These are phyloP conservation scores for Davidsoniella eucalypti DNA, from an alignment of 2,329 filamentous ascomycete genomes.

Conservation along the genomic window DNA sequence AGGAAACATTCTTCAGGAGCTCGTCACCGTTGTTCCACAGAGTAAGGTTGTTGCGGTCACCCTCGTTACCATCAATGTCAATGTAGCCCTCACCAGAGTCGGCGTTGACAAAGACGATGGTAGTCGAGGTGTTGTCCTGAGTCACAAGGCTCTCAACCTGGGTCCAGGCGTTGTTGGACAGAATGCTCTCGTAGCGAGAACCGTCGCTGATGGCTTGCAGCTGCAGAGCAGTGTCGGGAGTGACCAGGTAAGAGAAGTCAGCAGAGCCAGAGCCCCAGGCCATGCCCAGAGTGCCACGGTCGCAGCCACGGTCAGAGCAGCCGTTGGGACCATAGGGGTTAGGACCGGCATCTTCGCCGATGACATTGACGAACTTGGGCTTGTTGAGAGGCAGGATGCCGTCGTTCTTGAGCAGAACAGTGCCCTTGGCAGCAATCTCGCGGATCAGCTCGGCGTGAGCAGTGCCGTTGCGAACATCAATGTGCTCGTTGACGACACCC, in stretches of 20 bases:
- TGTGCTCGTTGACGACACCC: constrained; percentile 59
- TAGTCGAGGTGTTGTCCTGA: constrained; percentile 42
- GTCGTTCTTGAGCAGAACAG: constrained; percentile 78
- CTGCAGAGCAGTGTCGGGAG: constrained; percentile 55
- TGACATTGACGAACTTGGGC: constrained; percentile 57
- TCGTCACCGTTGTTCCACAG: constrained; percentile 71
- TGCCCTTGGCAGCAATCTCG: constrained; percentile 63
- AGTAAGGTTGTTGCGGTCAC: constrained; percentile 85
- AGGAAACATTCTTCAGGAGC: constrained; percentile 65
- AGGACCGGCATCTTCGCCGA: constrained; percentile 70
- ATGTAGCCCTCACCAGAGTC: constrained; percentile 80
- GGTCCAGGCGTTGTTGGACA: constrained; percentile 46
- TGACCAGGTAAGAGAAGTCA: constrained; percentile 60
- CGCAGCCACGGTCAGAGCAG: constrained; percentile 50
- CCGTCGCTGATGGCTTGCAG: constrained; percentile 43
- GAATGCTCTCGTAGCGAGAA: constrained; percentile 46
- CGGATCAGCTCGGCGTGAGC: constrained; percentile 61
- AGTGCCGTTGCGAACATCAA: constrained; percentile 58
- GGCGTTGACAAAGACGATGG: constrained; percentile 83
- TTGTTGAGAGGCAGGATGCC: constrained; percentile 60
- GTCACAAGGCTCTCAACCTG: constrained; percentile 43
- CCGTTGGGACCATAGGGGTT: constrained; percentile 64
- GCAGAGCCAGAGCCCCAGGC: constrained; percentile 64
- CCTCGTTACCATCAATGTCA: constrained; percentile 61
- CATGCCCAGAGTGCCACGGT: constrained; percentile 51